phyloP scores from a whole-genome alignment of 495 filamentous ascomycete species.

The Talaromyces proteolyticus region DNA sequence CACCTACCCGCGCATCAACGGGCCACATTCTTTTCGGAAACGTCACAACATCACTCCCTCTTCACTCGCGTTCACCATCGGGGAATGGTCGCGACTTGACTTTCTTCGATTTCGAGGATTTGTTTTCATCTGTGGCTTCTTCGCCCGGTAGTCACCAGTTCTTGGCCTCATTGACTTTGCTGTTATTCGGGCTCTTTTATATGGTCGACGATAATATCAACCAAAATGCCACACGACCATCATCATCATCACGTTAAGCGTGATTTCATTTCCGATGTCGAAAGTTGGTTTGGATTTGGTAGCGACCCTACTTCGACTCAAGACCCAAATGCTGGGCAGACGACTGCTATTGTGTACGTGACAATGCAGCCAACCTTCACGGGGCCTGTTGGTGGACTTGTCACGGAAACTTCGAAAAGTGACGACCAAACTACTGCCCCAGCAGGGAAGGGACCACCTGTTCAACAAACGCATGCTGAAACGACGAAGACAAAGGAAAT shows the following conservation, averaged over 20 bases:
- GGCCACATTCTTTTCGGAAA: background rate
- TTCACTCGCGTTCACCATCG: background rate
- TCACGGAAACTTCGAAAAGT: slow-evolving; percentile 30
- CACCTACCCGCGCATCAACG: too few relatives aligned
- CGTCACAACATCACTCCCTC: background rate
- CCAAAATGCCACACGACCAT: slow-evolving; percentile 4
- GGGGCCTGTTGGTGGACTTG: slow-evolving; percentile 50
- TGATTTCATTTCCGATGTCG: slow-evolving; percentile 1
- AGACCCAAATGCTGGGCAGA: too few relatives aligned
- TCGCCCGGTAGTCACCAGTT: background rate
- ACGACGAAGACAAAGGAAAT: slow-evolving; percentile 8
- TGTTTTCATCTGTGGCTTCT: background rate
- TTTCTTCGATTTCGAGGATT: background rate
- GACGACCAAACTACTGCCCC: slow-evolving; percentile 9
- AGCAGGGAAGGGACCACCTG: slow-evolving; percentile 13
- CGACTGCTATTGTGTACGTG: slow-evolving; percentile 40
- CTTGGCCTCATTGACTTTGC: background rate
- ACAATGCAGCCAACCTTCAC: slow-evolving; percentile 50
- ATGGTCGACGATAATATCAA: background rate
- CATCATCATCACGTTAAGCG: slow-evolving; percentile 2
- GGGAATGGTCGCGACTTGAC: background rate
- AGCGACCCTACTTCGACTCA: too few relatives aligned
- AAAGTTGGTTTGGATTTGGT: background rate
- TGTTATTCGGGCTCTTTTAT: too few relatives aligned
- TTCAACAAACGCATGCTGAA: slow-evolving; percentile 12